Conservation (phyloP, 192 early-diverging fungal species). For the Backusella luteola region DNA sequence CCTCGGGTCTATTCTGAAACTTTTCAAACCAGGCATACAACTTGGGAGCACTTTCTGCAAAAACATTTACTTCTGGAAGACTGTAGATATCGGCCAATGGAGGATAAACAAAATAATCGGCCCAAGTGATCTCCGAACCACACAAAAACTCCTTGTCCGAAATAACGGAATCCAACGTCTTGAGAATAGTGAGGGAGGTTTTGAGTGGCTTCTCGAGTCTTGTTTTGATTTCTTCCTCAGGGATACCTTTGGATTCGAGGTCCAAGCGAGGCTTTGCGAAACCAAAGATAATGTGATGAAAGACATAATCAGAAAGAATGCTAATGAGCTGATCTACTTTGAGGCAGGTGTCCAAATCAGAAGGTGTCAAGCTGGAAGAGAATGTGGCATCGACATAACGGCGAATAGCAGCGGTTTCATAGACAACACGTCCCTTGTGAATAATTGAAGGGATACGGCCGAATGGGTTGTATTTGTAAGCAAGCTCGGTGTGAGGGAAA, state of each 20-base stretch:
- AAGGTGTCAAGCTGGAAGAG: constrained; percentile 10
- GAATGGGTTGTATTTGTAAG: constrained; percentile 38
- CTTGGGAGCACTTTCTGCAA: constrained; percentile 19
- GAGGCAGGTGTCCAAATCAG: constrained; percentile 8
- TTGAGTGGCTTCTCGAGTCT: constrained; percentile 9
- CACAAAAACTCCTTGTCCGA: constrained; percentile 17
- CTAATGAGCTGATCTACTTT: constrained; percentile 28
- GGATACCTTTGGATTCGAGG: constrained; percentile 8
- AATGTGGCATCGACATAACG: constrained; percentile 30
- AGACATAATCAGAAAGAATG: constrained; percentile 30
- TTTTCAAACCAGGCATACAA: constrained; percentile 30
- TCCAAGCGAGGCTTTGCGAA: constrained; percentile 23
- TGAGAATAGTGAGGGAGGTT: neutral
- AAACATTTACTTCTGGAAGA: constrained; percentile 15
- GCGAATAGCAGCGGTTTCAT: constrained; percentile 35
- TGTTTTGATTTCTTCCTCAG: constrained; percentile 14
- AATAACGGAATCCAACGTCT: neutral
- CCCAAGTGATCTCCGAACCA: constrained; percentile 35
- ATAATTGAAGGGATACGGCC: constrained; percentile 35
- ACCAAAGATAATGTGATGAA: constrained; percentile 21
- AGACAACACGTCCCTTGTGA: constrained; percentile 13
- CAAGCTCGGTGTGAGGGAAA: constrained; percentile 15
- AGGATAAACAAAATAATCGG: constrained; percentile 38
- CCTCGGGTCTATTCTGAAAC: constrained; percentile 21
- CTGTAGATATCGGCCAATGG: constrained; percentile 28